Conservation (phyloP, 345 rosid genomes). For the Stellera chamaejasme region DNA sequence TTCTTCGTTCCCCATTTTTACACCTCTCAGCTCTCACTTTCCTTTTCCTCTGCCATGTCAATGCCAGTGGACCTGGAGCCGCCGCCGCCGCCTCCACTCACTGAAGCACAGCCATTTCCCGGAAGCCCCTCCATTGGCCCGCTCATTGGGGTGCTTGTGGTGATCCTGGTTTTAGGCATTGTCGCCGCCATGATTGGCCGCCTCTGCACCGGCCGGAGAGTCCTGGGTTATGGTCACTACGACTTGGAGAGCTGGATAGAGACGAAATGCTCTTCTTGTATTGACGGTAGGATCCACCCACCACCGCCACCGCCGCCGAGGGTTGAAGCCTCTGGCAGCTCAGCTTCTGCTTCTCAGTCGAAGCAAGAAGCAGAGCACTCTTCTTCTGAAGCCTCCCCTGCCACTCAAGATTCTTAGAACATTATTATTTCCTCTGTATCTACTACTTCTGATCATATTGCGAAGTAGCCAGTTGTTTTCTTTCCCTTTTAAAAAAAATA, state of each 20-base stretch:
- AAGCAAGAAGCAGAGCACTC: slow-evolving; percentile 20
- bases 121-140: slow-evolving; percentile 40
- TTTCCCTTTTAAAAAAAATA: too few species aligned
- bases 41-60: slow-evolving; percentile 15
- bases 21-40: not conserved
- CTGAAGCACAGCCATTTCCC: slow-evolving; percentile 20
- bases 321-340: slow-evolving; percentile 6
- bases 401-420: slow-evolving; percentile 11
- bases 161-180: slow-evolving; percentile 33
- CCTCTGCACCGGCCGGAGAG: slow-evolving; percentile 57
- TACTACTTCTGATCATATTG: not conserved
- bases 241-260: slow-evolving; percentile 77
- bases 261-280: slow-evolving; percentile 55
- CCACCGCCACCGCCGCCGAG: slow-evolving; percentile 19
- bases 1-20: not conserved
- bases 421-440: not conserved
- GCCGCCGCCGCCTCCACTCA: slow-evolving; percentile 42
- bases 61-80: slow-evolving; percentile 37
- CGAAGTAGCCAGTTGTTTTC: too few species aligned
- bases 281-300: slow-evolving; percentile 51
- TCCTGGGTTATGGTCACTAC: slow-evolving; percentile 50
- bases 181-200: slow-evolving; percentile 54
- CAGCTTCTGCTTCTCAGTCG: slow-evolving; percentile 21
- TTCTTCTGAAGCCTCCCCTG: slow-evolving; percentile 17
- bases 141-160: slow-evolving; percentile 43